phyloP scores from a whole-genome alignment of 202 grass and related monocot genomes.

The Eragrostis tef region DNA sequence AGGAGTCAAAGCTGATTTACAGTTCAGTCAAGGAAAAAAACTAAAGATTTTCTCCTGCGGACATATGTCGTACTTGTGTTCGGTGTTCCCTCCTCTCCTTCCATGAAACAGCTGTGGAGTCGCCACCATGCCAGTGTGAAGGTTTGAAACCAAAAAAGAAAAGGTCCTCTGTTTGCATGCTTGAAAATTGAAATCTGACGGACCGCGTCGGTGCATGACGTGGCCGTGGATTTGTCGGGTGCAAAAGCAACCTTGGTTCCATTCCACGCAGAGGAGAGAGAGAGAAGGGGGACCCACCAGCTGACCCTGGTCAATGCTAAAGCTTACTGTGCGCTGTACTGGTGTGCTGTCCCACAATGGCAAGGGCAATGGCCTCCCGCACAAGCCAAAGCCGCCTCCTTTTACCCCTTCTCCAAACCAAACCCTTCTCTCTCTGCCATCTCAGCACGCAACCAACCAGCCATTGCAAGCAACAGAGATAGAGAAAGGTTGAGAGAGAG shows the following conservation, averaged over 20 bases:
- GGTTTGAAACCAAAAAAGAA: neutral
- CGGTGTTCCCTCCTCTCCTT: neutral
- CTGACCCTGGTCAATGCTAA: slow-evolving; percentile 46
- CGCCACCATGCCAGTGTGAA: slow-evolving; percentile 19
- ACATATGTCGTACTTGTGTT: neutral
- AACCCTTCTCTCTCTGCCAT: neutral
- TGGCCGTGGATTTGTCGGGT: slow-evolving; percentile 16
- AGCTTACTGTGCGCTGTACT: neutral
- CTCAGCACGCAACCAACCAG: slow-evolving; percentile 4
- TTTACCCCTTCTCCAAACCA: slow-evolving; percentile 32
- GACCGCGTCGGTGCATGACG: slow-evolving; percentile 1
- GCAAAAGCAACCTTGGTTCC: slow-evolving; percentile 24
- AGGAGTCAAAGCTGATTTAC: slow-evolving; percentile 15
- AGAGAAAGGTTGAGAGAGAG: neutral
- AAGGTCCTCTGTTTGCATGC: neutral
- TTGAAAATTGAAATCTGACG: slow-evolving; percentile 22
- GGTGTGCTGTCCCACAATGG: slow-evolving; percentile 11
- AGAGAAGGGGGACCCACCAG: neutral
- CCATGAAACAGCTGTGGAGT: neutral
- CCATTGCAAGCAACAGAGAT: neutral
- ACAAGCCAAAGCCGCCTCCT: slow-evolving; percentile 23
- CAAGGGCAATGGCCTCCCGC: slow-evolving; percentile 31
- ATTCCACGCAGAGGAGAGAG: neutral
- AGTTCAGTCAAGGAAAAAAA: neutral
- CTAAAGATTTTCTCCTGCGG: neutral